A percentile compares a stretch with the other conserved stretches of the same genome.
Evolutionary conservation across 257 asterid genomes (phyloP).

Genomic region (Nicotiana noctiflora): DNA sequence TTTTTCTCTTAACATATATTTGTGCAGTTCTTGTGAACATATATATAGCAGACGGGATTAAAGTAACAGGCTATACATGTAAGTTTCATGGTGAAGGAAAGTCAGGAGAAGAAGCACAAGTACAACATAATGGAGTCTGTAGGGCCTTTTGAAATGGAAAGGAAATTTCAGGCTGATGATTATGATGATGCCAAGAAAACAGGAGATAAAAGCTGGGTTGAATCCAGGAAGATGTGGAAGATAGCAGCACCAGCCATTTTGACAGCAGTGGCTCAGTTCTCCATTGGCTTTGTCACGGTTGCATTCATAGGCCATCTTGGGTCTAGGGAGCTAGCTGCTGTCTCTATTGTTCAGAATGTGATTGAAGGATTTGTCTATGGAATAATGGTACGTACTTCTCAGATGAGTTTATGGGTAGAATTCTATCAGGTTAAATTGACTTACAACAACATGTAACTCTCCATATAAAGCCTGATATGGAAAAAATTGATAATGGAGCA

Average conservation of each 20-base stretch:
- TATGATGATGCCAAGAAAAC: neutral
- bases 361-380: constrained; percentile 78
- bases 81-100: neutral
- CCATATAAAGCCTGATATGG: neutral
- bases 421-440: neutral
- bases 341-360: constrained; percentile 65
- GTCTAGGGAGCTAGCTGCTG: constrained; percentile 65
- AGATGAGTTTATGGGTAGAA: neutral
- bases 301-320: constrained; percentile 80
- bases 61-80: no score
- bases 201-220: constrained; percentile 7
- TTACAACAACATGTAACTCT: neutral
- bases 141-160: neutral
- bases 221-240: constrained; percentile 63
- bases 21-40: no score
- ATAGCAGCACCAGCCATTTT: constrained; percentile 64
- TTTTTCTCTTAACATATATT: no score
- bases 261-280: constrained; percentile 57
- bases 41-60: no score
- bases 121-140: neutral
- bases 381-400: constrained; percentile 37
- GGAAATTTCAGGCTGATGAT: neutral
- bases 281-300: constrained; percentile 56
- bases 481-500: neutral
- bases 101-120: neutral